phyloP scores from a whole-genome alignment of 495 filamentous ascomycete species.

The Penicillium silybi region DNA sequence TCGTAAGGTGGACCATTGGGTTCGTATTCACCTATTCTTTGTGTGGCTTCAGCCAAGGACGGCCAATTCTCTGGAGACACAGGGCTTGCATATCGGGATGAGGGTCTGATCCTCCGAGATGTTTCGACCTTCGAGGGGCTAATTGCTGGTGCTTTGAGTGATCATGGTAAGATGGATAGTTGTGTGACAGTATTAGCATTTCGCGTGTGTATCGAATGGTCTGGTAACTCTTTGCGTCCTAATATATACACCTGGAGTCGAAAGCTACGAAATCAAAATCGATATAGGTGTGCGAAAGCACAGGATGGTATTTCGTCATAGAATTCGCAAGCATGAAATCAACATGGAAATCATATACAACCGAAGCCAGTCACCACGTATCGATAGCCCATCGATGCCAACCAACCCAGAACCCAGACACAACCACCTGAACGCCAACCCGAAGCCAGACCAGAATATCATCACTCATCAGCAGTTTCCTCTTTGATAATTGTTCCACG shows the following conservation, averaged over 20 bases:
- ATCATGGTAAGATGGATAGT: too few relatives aligned
- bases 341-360: slow-evolving; percentile 11
- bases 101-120: too few relatives aligned
- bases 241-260: neutral
- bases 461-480: slow-evolving; percentile 41
- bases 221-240: too few relatives aligned
- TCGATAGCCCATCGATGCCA: neutral
- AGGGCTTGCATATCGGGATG: too few relatives aligned
- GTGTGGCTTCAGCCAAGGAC: too few relatives aligned
- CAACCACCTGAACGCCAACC: slow-evolving; percentile 10
- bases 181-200: too few relatives aligned
- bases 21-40: too few relatives aligned
- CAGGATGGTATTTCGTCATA: neutral
- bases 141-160: too few relatives aligned
- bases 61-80: too few relatives aligned
- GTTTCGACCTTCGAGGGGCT: too few relatives aligned
- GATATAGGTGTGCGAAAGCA: neutral
- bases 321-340: neutral
- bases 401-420: neutral
- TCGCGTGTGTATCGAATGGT: too few relatives aligned
- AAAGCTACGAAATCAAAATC: neutral
- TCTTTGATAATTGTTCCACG: slow-evolving; percentile 43
- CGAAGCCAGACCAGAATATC: slow-evolving; percentile 21
- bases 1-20: too few relatives aligned
- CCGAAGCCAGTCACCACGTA: neutral